Base-by-base conservation (phyloP, 345 rosid species). In the Gynandropsis gynandra region DNA sequence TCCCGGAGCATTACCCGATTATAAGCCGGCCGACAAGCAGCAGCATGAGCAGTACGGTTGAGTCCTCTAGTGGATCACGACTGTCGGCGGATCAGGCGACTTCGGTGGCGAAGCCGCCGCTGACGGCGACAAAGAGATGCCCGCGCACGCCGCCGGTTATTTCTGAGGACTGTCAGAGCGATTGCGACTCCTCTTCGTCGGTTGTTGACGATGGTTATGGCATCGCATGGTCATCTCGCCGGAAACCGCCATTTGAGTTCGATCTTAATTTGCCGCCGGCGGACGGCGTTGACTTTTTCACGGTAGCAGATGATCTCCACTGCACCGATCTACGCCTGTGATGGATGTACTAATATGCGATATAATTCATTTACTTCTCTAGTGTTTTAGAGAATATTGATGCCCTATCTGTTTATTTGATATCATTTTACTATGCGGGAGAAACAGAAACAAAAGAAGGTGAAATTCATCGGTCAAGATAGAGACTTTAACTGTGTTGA, bases 11-110 rank as follows among this genome's bases (percentile, higher is more conserved):
- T 1, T 24, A 16, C 19, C 67, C 62, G 32, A 19, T 42, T 33
- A 58, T 64, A 32, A 63, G 65, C 35, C 85, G 90, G 16, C 98
- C 98, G 16, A 70, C 96, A 4, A 47, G 77, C 46, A 89, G 96
- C 74, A 69, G 92, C 58, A 72, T 83, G 90, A 90, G 98, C 71
- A 83, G 96, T 66, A 90, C 98, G 16, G 96, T 90, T 5, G 96
- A 90, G 65, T 90, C 98, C 0, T 89, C 78, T 43, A 86, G 90
- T 47, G 90, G 95, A 7, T 94, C 88, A 0, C 69, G 97, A 62
- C 33, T 50, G 0, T 9, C 45, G 0, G 7, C 82, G 71, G 5
- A 24, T 24, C 29, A 24, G 29, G n/a, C 72, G 48, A 4, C 59
- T 4, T 24, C 52, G 18, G 13, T 32, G 1, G 27, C 35, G 54